phyloP scores from a whole-genome alignment of 306 rosid genomes.

The Rosa persica region DNA sequence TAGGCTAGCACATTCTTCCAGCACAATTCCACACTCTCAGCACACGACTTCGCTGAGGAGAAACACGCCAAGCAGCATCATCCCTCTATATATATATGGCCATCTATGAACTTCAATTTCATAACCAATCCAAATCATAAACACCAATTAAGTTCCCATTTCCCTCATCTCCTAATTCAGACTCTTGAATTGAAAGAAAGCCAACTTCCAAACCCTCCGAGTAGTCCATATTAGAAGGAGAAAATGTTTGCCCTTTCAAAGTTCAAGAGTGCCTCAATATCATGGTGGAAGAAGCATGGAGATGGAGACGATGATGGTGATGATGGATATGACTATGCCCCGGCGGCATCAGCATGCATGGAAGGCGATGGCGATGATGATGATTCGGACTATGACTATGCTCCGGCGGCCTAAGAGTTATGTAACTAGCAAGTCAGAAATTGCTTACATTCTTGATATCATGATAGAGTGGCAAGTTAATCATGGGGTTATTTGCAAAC shows the following conservation, averaged over 20 bases:
- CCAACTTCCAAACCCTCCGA: neutral
- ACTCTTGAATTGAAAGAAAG: neutral
- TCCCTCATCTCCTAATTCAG: neutral
- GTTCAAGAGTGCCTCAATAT: neutral
- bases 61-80: neutral
- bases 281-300: conserved; percentile 14
- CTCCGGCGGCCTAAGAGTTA: conserved; percentile 13
- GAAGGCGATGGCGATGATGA: neutral
- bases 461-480: neutral
- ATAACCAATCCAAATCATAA: neutral
- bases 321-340: conserved; percentile 12
- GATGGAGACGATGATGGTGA: conserved; percentile 7
- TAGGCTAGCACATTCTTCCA: conserved; percentile 16
- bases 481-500: neutral
- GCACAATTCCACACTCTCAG: conserved; percentile 20
- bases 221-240: neutral
- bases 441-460: neutral
- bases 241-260: conserved; percentile 14
- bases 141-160: neutral
- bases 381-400: conserved; percentile 8
- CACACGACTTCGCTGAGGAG: conserved; percentile 16
- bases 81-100: neutral
- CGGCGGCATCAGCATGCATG: neutral
- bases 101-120: neutral
- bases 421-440: neutral